Evolutionary conservation across 306 rosid species (phyloP).

Genomic region (Senna siamea): DNA sequence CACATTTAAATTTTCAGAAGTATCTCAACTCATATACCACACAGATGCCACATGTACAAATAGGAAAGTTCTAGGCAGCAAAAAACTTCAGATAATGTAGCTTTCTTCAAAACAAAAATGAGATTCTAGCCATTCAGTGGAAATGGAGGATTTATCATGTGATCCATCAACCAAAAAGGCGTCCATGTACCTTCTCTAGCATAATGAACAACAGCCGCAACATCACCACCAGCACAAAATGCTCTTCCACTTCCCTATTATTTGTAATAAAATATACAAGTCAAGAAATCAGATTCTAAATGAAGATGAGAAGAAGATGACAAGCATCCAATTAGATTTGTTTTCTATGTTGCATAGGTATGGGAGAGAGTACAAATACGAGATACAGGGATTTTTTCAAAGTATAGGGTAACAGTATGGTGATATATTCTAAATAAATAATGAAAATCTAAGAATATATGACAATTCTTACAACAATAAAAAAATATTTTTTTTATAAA

Average conservation of each 20-base stretch:
- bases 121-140: constrained; percentile 1
- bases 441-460: no score
- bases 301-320: not conserved
- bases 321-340: no score
- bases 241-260: constrained; percentile 93
- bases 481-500: no score
- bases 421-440: no score
- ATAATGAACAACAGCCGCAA: constrained; percentile 65
- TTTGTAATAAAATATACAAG: constrained; percentile 30
- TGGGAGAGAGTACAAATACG: no score
- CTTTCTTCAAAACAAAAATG: constrained; percentile 8
- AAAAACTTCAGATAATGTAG: constrained; percentile 23
- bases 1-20: constrained; percentile 10
- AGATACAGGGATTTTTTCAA: no score
- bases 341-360: not conserved
- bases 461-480: no score
- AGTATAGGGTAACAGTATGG: no score
- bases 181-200: constrained; percentile 46
- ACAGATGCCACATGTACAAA: not conserved
- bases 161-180: constrained; percentile 28
- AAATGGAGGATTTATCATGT: constrained; percentile 6
- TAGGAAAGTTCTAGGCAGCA: constrained; percentile 7
- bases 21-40: not conserved
- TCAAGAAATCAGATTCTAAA: constrained; percentile 30
- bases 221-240: constrained; percentile 98